These are phyloP conservation scores for Lagenidium giganteum DNA, from an alignment of 352 stramenopile species.

Conservation along the genomic window DNA sequence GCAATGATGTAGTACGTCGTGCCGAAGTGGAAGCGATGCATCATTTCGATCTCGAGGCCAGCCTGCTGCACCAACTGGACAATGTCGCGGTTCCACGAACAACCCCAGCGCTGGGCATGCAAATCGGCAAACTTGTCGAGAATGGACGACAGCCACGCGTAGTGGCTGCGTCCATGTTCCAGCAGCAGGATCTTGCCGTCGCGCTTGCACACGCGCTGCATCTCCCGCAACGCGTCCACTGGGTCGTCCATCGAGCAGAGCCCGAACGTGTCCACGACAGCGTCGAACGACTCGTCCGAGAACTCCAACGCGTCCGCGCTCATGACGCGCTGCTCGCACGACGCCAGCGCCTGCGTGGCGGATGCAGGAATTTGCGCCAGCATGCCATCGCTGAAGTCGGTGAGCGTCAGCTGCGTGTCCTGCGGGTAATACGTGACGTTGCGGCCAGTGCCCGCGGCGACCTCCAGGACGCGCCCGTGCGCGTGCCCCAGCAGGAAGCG, in stretches of 20 bases:
- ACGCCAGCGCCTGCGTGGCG: constrained; percentile 11
- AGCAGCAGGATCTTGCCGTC: constrained; percentile 89
- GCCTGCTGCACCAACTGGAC: constrained; percentile 78
- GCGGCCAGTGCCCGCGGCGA: constrained; percentile 92
- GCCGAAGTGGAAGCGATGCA: constrained; percentile 93
- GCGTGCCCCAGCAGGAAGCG: constrained; percentile 74
- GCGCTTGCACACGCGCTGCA: constrained; percentile 90
- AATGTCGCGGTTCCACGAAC: constrained; percentile 96
- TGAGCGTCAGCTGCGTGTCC: constrained; percentile 42
- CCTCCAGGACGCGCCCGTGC: constrained; percentile 85
- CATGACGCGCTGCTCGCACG: constrained; percentile 53
- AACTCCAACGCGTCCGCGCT: constrained; percentile 58
- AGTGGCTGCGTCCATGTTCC: constrained; percentile 92
- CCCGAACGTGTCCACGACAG: constrained; percentile 95
- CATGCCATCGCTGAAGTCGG: constrained; percentile 74
- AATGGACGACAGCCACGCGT: constrained; percentile 85
- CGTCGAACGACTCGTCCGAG: constrained; percentile 84
- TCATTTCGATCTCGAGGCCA: constrained; percentile 80
- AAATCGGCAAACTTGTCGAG: constrained; percentile 91
- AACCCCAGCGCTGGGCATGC: constrained; percentile 94
- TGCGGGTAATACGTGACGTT: constrained; percentile 90
- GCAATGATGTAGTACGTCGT: constrained; percentile 92
- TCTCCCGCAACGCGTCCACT: constrained; percentile 86
- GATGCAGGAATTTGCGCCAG: constrained; percentile 42
- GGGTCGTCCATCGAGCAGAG: constrained; percentile 95